phyloP scores from a whole-genome alignment of 2,329 filamentous ascomycete genomes.

The Cordyceps pruinosa region DNA sequence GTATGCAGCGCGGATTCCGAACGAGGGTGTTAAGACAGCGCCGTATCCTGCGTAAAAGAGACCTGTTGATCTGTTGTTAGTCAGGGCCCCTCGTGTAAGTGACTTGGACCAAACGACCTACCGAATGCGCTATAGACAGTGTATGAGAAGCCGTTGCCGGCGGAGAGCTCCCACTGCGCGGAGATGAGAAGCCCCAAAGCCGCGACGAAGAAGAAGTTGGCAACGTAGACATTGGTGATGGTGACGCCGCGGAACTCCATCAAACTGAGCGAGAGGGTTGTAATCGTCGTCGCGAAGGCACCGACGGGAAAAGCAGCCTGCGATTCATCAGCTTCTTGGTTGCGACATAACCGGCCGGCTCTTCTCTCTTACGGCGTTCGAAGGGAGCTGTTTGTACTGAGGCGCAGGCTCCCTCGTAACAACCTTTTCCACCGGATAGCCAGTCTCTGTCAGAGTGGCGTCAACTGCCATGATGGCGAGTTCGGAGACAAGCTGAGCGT shows the following conservation, averaged over 20 bases:
- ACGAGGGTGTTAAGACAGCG: conserved; percentile 20
- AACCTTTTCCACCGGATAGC: background rate
- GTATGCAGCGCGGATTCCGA: conserved; percentile 21
- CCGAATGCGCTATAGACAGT: conserved; percentile 49
- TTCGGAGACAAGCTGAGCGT: background rate
- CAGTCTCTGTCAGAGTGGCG: background rate
- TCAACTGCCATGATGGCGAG: background rate
- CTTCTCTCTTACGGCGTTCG: background rate
- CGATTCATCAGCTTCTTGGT: background rate
- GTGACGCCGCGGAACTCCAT: conserved; percentile 49
- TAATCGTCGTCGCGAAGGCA: conserved; percentile 47
- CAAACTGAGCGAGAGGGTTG: conserved; percentile 44
- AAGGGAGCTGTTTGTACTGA: background rate
- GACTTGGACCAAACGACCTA: conserved; percentile 13
- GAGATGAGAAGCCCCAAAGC: conserved; percentile 46
- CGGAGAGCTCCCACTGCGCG: conserved; percentile 48
- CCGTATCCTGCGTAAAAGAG: conserved; percentile 22
- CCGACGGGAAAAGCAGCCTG: conserved; percentile 44
- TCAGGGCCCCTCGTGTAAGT: background rate
- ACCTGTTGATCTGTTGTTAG: conserved; percentile 8
- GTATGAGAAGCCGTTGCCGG: conserved; percentile 46
- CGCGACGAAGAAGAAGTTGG: conserved; percentile 45
- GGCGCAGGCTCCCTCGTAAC: background rate
- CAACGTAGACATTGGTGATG: conserved; percentile 44
- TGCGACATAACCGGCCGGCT: background rate